Conservation (phyloP, 73 alveolate genomes). For the Uronychia setigera region DNA sequence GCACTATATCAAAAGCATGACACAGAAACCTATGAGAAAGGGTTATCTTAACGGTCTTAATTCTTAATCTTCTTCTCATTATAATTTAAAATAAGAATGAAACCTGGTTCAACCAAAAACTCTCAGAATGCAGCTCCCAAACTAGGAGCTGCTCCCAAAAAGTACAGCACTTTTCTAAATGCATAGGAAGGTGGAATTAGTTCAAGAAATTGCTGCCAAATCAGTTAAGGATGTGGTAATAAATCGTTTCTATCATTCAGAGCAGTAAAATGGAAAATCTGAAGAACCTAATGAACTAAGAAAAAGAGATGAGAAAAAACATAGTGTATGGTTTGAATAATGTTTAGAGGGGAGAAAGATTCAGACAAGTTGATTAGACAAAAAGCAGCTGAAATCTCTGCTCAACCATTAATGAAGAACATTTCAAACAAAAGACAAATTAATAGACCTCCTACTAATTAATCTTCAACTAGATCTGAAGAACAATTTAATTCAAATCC, state of each 20-base stretch:
- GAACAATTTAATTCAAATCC: neutral
- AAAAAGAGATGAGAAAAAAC: neutral
- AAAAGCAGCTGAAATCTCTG: neutral
- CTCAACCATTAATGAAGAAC: neutral
- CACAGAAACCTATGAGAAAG: no score
- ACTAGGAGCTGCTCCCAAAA: conserved; percentile 1
- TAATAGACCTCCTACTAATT: neutral
- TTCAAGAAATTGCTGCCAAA: neutral
- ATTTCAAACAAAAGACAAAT: neutral
- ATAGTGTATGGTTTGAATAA: neutral
- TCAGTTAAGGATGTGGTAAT: neutral
- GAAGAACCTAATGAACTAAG: neutral
- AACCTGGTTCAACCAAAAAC: neutral
- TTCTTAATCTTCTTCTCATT: neutral
- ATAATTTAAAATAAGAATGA: neutral
- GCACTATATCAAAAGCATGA: no score
- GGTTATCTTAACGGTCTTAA: no score
- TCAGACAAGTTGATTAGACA: neutral
- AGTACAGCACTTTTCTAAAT: neutral
- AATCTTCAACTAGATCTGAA: neutral
- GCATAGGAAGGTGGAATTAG: neutral
- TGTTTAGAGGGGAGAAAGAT: neutral
- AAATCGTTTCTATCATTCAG: neutral
- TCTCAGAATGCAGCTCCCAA: neutral
- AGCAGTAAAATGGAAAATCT: neutral